A percentile compares a stretch with the other conserved stretches of the same genome.
phyloP scores from a whole-genome alignment of 768 basidiomycete species.

The Lactarius pseudohatsudake region DNA sequence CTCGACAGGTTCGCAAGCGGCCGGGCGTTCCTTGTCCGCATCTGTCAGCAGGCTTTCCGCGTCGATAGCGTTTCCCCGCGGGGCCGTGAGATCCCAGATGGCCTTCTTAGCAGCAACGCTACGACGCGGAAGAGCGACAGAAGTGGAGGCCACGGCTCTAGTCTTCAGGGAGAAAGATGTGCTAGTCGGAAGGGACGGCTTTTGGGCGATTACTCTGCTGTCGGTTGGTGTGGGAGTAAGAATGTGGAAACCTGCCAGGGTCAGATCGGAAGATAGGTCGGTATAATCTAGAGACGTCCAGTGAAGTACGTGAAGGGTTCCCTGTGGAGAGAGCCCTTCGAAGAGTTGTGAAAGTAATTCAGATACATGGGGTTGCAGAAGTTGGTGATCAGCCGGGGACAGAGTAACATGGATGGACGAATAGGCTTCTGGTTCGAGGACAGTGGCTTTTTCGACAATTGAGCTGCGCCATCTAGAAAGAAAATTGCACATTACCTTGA shows the following conservation, averaged over 20 bases:
- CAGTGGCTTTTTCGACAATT: constrained; percentile 48
- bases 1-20: constrained; percentile 67
- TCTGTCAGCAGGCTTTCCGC: constrained; percentile 80
- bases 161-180: constrained; percentile 46
- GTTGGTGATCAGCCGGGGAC: constrained; percentile 58
- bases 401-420: constrained; percentile 70
- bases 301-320: constrained; percentile 67
- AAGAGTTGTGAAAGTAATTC: constrained; percentile 61
- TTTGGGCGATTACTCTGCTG: constrained; percentile 64
- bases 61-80: constrained; percentile 74
- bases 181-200: constrained; percentile 51
- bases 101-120: constrained; percentile 81
- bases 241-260: constrained; percentile 62
- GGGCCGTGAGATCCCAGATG: constrained; percentile 77
- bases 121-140: constrained; percentile 44
- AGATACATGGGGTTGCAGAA: constrained; percentile 51
- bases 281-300: constrained; percentile 42
- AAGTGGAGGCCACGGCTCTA: constrained; percentile 16
- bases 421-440: constrained; percentile 54
- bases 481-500: constrained; percentile 52
- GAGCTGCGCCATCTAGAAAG: neutral
- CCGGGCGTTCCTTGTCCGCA: constrained; percentile 77
- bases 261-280: constrained; percentile 57
- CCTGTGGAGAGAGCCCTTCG: constrained; percentile 59
- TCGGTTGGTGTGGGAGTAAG: constrained; percentile 44